phyloP scores from a whole-genome alignment of 108 stramenopile genomes.

The Nitzschia sp. region DNA sequence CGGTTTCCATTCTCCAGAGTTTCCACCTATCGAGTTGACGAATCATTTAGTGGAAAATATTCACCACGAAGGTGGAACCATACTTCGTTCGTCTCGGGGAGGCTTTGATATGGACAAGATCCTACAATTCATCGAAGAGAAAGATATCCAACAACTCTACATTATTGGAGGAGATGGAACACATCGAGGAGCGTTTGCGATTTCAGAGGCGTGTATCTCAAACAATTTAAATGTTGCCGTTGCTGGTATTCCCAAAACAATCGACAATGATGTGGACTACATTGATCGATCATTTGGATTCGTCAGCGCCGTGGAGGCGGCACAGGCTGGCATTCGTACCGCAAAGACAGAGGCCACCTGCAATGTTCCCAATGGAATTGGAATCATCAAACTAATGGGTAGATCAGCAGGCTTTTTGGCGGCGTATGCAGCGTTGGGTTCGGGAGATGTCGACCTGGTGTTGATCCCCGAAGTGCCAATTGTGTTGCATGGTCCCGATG shows the following conservation, averaged over 20 bases:
- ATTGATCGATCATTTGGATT: constrained; percentile 92
- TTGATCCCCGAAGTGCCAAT: constrained; percentile 90
- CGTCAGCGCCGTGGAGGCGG: constrained; percentile 76
- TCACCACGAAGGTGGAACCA: constrained; percentile 80
- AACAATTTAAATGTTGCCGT: constrained; percentile 59
- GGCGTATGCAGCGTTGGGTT: constrained; percentile 74
- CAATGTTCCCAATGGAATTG: constrained; percentile 67
- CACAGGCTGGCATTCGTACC: constrained; percentile 60
- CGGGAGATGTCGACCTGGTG: constrained; percentile 84
- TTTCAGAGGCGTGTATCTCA: constrained; percentile 49
- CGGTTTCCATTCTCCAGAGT: constrained; percentile 58
- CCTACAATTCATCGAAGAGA: constrained; percentile 38
- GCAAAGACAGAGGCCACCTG: constrained; percentile 83
- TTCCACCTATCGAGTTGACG: constrained; percentile 32
- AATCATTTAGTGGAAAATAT: constrained; percentile 55
- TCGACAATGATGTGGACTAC: constrained; percentile 83
- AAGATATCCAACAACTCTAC: constrained; percentile 65
- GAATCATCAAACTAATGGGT: constrained; percentile 88
- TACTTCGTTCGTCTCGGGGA: constrained; percentile 77
- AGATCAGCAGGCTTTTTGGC: constrained; percentile 81
- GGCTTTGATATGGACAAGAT: constrained; percentile 80
- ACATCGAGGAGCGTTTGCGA: constrained; percentile 65
- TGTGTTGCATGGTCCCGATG: constrained; percentile 72
- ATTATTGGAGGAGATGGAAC: constrained; percentile 92
- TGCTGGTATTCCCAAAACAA: constrained; percentile 84